These are phyloP conservation scores for Umbilicus rupestris DNA, from an alignment of 164 flowering plant genomes.

Conservation along the genomic window DNA sequence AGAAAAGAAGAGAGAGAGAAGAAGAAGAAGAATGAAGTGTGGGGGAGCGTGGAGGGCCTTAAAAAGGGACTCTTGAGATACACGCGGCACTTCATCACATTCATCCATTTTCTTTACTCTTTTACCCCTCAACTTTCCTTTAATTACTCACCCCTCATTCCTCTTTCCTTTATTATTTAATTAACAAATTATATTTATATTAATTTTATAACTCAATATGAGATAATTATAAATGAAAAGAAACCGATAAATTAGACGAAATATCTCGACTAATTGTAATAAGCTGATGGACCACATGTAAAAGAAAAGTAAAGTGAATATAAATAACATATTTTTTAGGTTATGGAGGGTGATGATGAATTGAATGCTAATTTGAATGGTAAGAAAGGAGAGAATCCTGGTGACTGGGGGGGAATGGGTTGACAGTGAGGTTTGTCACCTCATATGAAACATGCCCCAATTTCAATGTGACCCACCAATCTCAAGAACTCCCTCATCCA, in stretches of 20 bases:
- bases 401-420: conserved; percentile 14
- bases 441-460: conserved; percentile 19
- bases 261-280: too few relatives aligned
- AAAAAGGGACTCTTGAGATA: conserved; percentile 15
- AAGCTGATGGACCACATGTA: too few relatives aligned
- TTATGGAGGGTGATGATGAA: too few relatives aligned
- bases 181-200: not conserved
- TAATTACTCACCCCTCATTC: not conserved
- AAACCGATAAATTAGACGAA: too few relatives aligned
- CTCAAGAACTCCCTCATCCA: not conserved
- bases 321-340: too few relatives aligned
- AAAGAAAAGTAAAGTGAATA: too few relatives aligned
- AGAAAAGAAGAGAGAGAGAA: conserved; percentile 4
- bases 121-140: not conserved
- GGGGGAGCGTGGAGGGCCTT: not conserved
- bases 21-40: not conserved
- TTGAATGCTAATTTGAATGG: too few relatives aligned
- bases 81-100: conserved; percentile 23
- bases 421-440: conserved; percentile 29
- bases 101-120: conserved; percentile 11
- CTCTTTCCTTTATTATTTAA: not conserved
- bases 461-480: not conserved
- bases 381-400: not conserved
- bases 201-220: too few relatives aligned
- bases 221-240: too few relatives aligned